Evolutionary conservation across 2,329 filamentous ascomycete genomes (phyloP).

Genomic region (Cercospora janseana): DNA sequence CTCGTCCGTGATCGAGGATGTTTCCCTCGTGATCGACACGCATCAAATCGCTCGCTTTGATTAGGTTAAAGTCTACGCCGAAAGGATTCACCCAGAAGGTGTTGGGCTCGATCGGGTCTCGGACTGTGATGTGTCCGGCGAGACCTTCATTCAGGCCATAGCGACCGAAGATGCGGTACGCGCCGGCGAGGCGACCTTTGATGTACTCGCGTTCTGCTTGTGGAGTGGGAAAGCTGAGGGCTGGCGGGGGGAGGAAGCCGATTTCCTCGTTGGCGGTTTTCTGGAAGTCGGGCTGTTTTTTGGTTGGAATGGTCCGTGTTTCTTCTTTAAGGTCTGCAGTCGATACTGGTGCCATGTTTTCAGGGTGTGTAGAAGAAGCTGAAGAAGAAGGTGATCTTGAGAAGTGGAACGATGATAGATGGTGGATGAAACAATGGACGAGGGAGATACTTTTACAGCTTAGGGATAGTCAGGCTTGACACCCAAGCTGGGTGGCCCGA

Average conservation of each 20-base stretch:
- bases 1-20: slow-evolving; percentile 37
- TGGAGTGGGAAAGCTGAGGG: slow-evolving; percentile 24
- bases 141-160: slow-evolving; percentile 36
- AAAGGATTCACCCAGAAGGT: slow-evolving; percentile 41
- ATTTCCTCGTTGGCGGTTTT: slow-evolving; percentile 15
- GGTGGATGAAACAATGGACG: no score
- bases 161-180: slow-evolving; percentile 40
- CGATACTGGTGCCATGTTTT: slow-evolving; percentile 18
- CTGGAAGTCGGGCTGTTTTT: slow-evolving; percentile 13
- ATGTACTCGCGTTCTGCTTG: slow-evolving; percentile 37
- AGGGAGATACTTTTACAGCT: no score
- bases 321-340: slow-evolving; percentile 10
- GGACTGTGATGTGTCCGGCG: slow-evolving; percentile 42
- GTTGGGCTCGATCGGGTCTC: slow-evolving; percentile 39
- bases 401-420: no score
- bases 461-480: no score
- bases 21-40: slow-evolving; percentile 41
- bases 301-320: slow-evolving; percentile 8
- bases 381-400: neutral
- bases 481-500: no score
- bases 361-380: neutral
- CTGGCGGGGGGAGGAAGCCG: slow-evolving; percentile 16
- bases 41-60: slow-evolving; percentile 43
- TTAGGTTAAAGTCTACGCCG: slow-evolving; percentile 38
- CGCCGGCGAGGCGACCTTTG: slow-evolving; percentile 40